Evolutionary conservation across 2,329 filamentous ascomycete species (phyloP), one percentile per base, ranked within the genome.

Genomic region (Neofusicoccum cordaticola): DNA sequence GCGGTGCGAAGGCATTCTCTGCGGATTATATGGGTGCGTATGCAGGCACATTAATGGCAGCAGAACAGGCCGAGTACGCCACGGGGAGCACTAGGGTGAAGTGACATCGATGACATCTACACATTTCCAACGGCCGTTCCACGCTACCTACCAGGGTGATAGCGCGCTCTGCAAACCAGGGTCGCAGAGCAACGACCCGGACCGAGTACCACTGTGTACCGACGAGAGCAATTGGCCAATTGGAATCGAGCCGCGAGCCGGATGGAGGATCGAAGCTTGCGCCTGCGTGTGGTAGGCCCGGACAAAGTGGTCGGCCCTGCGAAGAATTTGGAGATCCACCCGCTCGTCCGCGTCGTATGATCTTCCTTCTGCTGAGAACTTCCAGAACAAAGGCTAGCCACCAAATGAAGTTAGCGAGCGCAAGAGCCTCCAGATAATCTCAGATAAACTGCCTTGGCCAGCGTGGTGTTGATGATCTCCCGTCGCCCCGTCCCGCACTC

Each of bases 381-480:
- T 58, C 53, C 53, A 58, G 53, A 58, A 58, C 53, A 58, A 45
- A 58, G 3, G 53, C 39, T 58, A 58, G 22, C 39, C 13, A 9
- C 53, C 53, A 13, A 58, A 58, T 47, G 42, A 22, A 47, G 56
- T 60, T 60, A 60, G 56, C 41, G 27, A 35, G 42, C 42, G 56
- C 56, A 60, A 8, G 56, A 60, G 56, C 56, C 56, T 60, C 31
- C 56, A 47, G 42, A 12, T 37, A 35, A 60, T 35, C 56, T 45
- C 56, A 45, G 53, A 58, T 58, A 34, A 58, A 44, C 53, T 44
- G 35, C 41, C 45, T 57, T n/a, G 34, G 27, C 39, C 39, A 7
- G 34, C 31, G 42, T 60, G 56, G 56, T 60, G 56, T 60, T 60
- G 56, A 37, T 60, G 56, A 60, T 60, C 56, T 60, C 56, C 56